These are phyloP conservation scores for Zygosaccharomyces bailii DNA, from an alignment of 805 yeast species.

Conservation along the genomic window DNA sequence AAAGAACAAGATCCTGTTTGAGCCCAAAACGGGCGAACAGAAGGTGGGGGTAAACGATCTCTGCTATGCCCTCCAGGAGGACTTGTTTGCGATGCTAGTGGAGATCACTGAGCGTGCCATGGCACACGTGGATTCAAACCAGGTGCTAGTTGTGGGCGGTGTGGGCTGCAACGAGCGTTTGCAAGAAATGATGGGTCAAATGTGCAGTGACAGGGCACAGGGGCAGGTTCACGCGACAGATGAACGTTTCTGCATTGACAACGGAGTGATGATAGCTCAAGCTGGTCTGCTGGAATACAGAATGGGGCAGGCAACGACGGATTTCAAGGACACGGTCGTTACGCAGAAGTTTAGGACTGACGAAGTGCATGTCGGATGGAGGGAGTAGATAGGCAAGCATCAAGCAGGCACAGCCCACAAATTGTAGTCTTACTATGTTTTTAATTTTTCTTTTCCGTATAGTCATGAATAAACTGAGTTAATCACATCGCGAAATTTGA, in stretches of 20 bases:
- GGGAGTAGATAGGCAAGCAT: slow-evolving; percentile 55
- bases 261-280: slow-evolving; percentile 98
- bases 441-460: slow-evolving; percentile 3
- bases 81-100: slow-evolving; percentile 90
- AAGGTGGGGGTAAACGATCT: slow-evolving; percentile 76
- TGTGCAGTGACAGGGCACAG: slow-evolving; percentile 79
- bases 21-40: slow-evolving; percentile 41
- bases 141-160: slow-evolving; percentile 94
- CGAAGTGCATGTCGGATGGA: slow-evolving; percentile 87
- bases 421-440: background rate
- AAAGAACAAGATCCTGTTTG: slow-evolving; percentile 39
- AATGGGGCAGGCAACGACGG: slow-evolving; percentile 62
- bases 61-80: slow-evolving; percentile 90
- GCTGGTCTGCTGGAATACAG: slow-evolving; percentile 88
- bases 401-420: background rate
- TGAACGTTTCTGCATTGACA: slow-evolving; percentile 94
- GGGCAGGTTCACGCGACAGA: slow-evolving; percentile 94
- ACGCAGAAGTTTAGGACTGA: slow-evolving; percentile 94
- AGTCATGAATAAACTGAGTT: too few species aligned
- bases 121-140: slow-evolving; percentile 91
- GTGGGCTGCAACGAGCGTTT: slow-evolving; percentile 93
- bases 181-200: slow-evolving; percentile 94
- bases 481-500: too few species aligned
- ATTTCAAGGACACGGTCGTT: slow-evolving; percentile 70
- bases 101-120: slow-evolving; percentile 97